Evolutionary conservation across 805 yeast species (phyloP).

Genomic region (Saccharomyces kudriavzevii): DNA sequence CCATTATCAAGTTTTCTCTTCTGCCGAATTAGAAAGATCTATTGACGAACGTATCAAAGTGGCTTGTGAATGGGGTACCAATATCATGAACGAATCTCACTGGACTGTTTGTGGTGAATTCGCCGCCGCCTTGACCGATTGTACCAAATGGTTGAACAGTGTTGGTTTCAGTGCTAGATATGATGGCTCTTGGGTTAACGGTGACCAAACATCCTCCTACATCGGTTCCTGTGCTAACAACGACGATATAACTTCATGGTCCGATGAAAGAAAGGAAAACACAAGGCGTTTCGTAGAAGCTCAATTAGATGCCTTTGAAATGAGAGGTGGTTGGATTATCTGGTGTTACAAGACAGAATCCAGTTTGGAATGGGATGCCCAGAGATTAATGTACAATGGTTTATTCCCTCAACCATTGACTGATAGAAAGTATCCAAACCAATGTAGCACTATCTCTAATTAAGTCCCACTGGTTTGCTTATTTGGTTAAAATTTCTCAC

Average conservation of each 20-base stretch:
- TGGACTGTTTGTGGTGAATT: constrained; percentile 84
- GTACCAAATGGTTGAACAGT: constrained; percentile 84
- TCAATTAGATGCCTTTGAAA: constrained; percentile 77
- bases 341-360: constrained; percentile 91
- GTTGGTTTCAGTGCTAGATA: constrained; percentile 75
- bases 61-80: constrained; percentile 46
- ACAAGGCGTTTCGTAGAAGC: constrained; percentile 77
- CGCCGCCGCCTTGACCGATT: constrained; percentile 88
- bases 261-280: constrained; percentile 44
- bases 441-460: constrained; percentile 36
- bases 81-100: constrained; percentile 45
- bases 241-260: constrained; percentile 48
- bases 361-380: constrained; percentile 80
- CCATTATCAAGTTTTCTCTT: constrained; percentile 77
- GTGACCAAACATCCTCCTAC: constrained; percentile 27
- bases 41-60: constrained; percentile 54
- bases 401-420: constrained; percentile 76
- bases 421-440: constrained; percentile 61
- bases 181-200: constrained; percentile 45
- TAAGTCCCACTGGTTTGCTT: neutral
- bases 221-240: constrained; percentile 57
- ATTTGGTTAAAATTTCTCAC: neutral
- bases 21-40: constrained; percentile 47
- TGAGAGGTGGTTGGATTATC: constrained; percentile 78
- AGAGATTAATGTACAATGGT: constrained; percentile 45